Base-by-base conservation (phyloP, 139 green algal species). In the Volvox reticuliferus region DNA sequence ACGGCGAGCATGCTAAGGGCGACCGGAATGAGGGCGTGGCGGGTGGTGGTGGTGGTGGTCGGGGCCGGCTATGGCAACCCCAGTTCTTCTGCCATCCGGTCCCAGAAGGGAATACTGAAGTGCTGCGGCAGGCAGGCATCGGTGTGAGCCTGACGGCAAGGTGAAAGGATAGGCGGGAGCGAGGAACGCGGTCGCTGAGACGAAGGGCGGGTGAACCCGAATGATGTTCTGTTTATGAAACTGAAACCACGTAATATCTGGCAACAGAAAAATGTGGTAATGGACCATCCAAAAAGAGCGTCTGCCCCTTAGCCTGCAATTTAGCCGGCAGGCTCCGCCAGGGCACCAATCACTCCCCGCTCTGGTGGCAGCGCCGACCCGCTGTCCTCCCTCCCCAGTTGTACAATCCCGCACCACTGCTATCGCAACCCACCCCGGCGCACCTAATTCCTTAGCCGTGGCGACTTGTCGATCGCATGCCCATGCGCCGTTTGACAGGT, bases 121-220 rank as follows among this genome's bases (percentile, higher is more conserved):
- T 83, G 71, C 18, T 62, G 85, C 3, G 85, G 85, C 44, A 89
- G 85, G 44, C 44, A 75, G 69, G n/a, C n/a, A n/a, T n/a, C 85
- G 69, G 44, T 82, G 85, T 0, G 44, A 82, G 50, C 85, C 85
- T 89, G 85, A 0, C 1, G 20, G 62, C 61, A 3, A 0, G n/a
- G 62, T 21, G 17, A 55, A 14, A 55, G 50, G 13, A 19, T 69
- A 19, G 62, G 33, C 18, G 28, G 35, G 77, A 20, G 36, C 36
- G 17, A 37, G 33, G 77, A 21, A 12, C 44, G 50, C 44, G 36
- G 79, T n/a, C n/a, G n/a, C n/a, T n/a, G 79, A 6, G 77, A 14
- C 35, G 33, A 32, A 33, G 77, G 2, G 18, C 17, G 24, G 75
- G 50, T 17, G 75, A 19, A 17, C 19, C 17, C 62, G 62, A 69